These are phyloP conservation scores for Abrus precatorius DNA, from an alignment of 306 rosid genomes.

Conservation along the genomic window DNA sequence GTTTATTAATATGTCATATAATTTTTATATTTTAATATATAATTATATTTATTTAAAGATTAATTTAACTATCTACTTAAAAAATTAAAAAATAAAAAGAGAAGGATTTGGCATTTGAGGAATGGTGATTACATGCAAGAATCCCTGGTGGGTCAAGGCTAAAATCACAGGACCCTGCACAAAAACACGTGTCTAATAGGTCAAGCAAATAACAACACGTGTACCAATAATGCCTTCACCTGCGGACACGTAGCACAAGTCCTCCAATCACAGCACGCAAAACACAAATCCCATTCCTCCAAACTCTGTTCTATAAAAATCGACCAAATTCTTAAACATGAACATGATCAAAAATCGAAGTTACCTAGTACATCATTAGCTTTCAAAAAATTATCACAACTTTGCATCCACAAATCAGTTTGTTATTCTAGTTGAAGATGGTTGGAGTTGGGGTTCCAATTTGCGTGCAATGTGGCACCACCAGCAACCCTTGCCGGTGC, in stretches of 20 bases:
- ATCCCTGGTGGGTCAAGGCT: too few relatives aligned
- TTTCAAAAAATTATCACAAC: not conserved
- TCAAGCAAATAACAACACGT: not conserved
- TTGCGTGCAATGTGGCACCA: conserved; percentile 76
- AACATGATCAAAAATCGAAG: not conserved
- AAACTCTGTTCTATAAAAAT: not conserved
- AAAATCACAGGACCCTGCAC: not conserved
- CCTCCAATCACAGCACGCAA: not conserved
- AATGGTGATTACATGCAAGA: too few relatives aligned
- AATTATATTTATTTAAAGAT: too few relatives aligned
- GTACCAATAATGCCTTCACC: not conserved
- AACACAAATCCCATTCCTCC: not conserved
- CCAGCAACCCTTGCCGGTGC: conserved; percentile 85
- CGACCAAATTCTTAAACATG: not conserved
- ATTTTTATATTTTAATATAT: too few relatives aligned
- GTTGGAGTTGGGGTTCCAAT: conserved; percentile 61
- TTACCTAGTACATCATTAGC: not conserved
- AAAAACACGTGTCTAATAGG: conserved; percentile 35
- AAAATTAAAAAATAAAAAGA: too few relatives aligned
- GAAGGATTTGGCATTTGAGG: too few relatives aligned
- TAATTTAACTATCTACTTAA: too few relatives aligned
- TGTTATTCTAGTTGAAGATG: not conserved
- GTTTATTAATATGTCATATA: too few relatives aligned
- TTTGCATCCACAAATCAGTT: not conserved
- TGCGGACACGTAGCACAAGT: not conserved